phyloP scores from a whole-genome alignment of 73 alveolate species.

The Uronychia setigera region DNA sequence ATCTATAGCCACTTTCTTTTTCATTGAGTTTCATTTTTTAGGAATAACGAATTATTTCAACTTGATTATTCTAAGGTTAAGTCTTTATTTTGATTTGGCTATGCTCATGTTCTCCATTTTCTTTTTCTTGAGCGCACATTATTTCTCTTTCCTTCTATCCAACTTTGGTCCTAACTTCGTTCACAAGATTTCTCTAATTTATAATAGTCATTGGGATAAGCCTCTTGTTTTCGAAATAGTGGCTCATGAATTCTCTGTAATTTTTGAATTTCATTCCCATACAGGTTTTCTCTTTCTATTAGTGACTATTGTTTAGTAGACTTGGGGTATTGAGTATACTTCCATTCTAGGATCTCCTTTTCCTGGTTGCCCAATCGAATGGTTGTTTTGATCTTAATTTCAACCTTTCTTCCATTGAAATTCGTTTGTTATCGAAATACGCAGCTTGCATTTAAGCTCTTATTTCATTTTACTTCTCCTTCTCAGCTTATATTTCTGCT shows the following conservation, averaged over 20 bases:
- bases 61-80: no score
- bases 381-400: background rate
- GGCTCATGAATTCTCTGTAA: background rate
- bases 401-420: no score
- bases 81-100: background rate
- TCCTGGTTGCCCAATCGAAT: background rate
- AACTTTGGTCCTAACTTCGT: background rate
- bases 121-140: background rate
- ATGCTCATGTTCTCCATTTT: background rate
- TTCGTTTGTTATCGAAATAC: no score
- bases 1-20: no score
- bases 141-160: background rate
- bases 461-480: background rate
- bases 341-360: background rate
- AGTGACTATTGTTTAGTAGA: background rate
- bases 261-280: background rate
- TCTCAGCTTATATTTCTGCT: no score
- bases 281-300: background rate
- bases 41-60: no score
- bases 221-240: background rate
- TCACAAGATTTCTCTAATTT: background rate
- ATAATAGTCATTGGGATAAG: background rate
- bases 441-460: background rate
- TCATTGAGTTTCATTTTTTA: no score
- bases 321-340: background rate